Evolutionary conservation across 148 eudicot genomes (phyloP), one percentile per base, ranked within the genome.

Genomic region (Rhododendron molle): DNA sequence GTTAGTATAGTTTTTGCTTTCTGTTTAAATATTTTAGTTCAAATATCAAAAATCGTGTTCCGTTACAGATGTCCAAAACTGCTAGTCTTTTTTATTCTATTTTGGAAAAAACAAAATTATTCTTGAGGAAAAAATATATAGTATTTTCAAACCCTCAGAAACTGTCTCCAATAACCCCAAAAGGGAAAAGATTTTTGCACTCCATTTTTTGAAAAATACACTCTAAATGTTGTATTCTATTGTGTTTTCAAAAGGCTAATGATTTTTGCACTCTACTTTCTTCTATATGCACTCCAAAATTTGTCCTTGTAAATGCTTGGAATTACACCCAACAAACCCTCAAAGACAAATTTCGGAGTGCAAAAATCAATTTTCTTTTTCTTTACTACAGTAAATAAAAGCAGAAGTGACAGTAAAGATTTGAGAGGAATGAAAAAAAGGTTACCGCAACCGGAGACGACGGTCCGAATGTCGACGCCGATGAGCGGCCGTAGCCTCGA

Each of bases 401-500:
- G n/a, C n/a, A 49, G 84, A n/a, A 76, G 76, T 40, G n/a, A 56
- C 47, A 40, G 58, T 8, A 2, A 79, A 80, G 0, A 30, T 7
- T 15, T 34, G 8, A n/a, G 60, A 12, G 36, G 43, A 16, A 54
- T 3, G 40, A 72, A 81, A n/a, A 38, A 8, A 81, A 14, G 73
- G 87, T 84, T 87, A 97, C 99, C 96, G 69, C 97, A 92, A 43
- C 99, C 99, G 16, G 98, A 80, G 71, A 98, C 97, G 32, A 97
- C 98, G 36, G 86, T 91, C 15, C 96, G 88, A 88, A 97, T 97
- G 83, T 90, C 88, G 49, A 97, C 88, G 1, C 98, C 99, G 78
- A 97, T 91, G 47, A 97, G 98, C 0, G 99, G 95, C 21, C 99
- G 91, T 62, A 97, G 96, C 84, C 98, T 80, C 28, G 99, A 94